A percentile compares a stretch with the other conserved stretches of the same genome.
Conservation (phyloP, 1,284 basidiomycete species). For the Malassezia slooffiae region DNA sequence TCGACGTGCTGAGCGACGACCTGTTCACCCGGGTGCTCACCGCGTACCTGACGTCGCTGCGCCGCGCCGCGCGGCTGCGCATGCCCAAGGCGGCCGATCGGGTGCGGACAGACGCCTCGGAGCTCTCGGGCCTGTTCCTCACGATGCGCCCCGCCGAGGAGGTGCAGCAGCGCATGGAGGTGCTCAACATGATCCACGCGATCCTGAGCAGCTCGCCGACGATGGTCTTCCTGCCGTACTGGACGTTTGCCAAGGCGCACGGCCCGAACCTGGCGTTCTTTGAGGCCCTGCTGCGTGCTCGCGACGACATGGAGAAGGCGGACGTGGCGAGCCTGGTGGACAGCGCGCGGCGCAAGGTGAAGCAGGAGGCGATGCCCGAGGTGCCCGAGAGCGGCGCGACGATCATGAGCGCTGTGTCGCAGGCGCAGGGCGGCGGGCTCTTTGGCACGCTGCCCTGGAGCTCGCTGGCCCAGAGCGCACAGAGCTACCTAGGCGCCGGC, state of each 20-base stretch:
- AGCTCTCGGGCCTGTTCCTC: slow-evolving; percentile 69
- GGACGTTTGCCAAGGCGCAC: slow-evolving; percentile 88
- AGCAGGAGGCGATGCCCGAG: slow-evolving; percentile 37
- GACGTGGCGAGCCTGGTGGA: slow-evolving; percentile 88
- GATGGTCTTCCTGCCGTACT: slow-evolving; percentile 79
- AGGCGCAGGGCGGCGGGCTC: slow-evolving; percentile 20
- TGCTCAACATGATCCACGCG: slow-evolving; percentile 63
- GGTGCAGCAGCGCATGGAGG: slow-evolving; percentile 69
- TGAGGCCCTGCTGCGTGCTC: slow-evolving; percentile 74
- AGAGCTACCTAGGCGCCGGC: slow-evolving; percentile 15
- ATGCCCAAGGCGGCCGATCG: slow-evolving; percentile 73
- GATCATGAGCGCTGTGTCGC: slow-evolving; percentile 34
- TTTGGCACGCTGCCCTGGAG: slow-evolving; percentile 16
- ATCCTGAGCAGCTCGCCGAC: slow-evolving; percentile 81
- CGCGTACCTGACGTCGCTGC: slow-evolving; percentile 75
- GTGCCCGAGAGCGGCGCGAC: slow-evolving; percentile 32
- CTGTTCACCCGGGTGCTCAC: slow-evolving; percentile 83
- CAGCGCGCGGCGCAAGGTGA: slow-evolving; percentile 77
- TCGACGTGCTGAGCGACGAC: slow-evolving; percentile 86
- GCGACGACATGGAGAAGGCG: slow-evolving; percentile 79
- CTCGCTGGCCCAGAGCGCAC: slow-evolving; percentile 15
- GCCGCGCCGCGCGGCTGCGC: slow-evolving; percentile 65
- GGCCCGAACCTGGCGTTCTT: slow-evolving; percentile 86
- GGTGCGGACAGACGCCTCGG: slow-evolving; percentile 69
- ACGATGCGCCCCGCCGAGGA: slow-evolving; percentile 68